A percentile compares a stretch with the other conserved stretches of the same genome.
phyloP scores from a whole-genome alignment of 768 basidiomycete species.

The Tricholoma sp. region DNA sequence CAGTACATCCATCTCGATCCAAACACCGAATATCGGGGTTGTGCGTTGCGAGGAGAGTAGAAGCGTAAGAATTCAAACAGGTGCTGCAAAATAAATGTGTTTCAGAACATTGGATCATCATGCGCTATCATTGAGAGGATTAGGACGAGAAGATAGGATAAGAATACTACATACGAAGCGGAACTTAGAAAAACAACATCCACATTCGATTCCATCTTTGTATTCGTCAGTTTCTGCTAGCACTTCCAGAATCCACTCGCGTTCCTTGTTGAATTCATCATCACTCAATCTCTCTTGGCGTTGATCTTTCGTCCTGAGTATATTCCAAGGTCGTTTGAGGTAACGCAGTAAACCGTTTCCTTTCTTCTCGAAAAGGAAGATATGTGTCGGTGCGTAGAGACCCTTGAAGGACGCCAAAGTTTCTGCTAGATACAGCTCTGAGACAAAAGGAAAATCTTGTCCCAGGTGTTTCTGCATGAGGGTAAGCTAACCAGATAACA shows the following conservation, averaged over 20 bases:
- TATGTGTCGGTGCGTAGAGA: slow-evolving; percentile 66
- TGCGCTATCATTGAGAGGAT: slow-evolving; percentile 41
- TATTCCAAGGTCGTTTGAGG: slow-evolving; percentile 29
- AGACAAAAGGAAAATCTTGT: slow-evolving; percentile 52
- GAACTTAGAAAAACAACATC: slow-evolving; percentile 77
- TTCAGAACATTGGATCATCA: slow-evolving; percentile 87
- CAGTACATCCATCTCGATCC: slow-evolving; percentile 71
- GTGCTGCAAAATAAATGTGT: slow-evolving; percentile 80
- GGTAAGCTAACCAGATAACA: neutral
- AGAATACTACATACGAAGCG: slow-evolving; percentile 51
- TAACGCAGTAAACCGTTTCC: slow-evolving; percentile 17
- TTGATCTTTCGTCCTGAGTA: slow-evolving; percentile 23
- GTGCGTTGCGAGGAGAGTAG: slow-evolving; percentile 60
- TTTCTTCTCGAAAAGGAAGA: slow-evolving; percentile 32
- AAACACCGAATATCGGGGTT: slow-evolving; percentile 69
- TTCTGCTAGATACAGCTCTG: slow-evolving; percentile 48
- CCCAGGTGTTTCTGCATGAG: slow-evolving; percentile 44
- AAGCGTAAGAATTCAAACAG: slow-evolving; percentile 68
- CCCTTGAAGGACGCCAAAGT: slow-evolving; percentile 29
- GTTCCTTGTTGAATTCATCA: slow-evolving; percentile 39
- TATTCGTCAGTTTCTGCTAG: slow-evolving; percentile 32
- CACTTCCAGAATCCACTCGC: slow-evolving; percentile 29
- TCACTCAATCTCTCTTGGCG: slow-evolving; percentile 27
- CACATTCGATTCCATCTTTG: slow-evolving; percentile 70
- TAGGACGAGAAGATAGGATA: neutral